These are phyloP conservation scores for Haematococcus lacustris DNA, from an alignment of 139 green algal species.

Conservation along the genomic window DNA sequence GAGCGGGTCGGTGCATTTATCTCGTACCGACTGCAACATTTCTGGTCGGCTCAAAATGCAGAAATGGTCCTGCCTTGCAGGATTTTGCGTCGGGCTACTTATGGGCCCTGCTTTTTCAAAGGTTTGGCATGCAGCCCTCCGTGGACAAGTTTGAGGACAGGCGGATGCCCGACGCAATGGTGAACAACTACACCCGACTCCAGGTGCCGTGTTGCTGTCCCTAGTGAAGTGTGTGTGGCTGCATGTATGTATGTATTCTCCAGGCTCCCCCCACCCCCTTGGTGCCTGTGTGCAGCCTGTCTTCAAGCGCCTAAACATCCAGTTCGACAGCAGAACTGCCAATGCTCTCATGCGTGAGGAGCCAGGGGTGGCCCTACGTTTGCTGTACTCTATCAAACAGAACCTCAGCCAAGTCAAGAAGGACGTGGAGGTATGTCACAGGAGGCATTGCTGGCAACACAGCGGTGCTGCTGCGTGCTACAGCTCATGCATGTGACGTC, in stretches of 20 bases:
- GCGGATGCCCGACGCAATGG: slow-evolving; percentile 45
- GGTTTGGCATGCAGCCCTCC: slow-evolving; percentile 61
- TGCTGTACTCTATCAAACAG: slow-evolving; percentile 62
- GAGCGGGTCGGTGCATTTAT: not conserved
- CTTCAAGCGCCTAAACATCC: slow-evolving; percentile 48
- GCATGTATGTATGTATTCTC: not conserved
- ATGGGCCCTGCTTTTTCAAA: slow-evolving; percentile 51
- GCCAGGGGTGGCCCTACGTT: slow-evolving; percentile 40
- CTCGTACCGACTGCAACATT: too few relatives aligned
- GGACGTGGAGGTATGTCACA: slow-evolving; percentile 29
- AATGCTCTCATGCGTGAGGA: slow-evolving; percentile 58
- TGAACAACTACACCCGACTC: slow-evolving; percentile 68
- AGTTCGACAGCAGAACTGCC: slow-evolving; percentile 41
- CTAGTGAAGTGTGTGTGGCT: not conserved
- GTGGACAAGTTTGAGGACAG: slow-evolving; percentile 48
- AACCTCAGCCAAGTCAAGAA: slow-evolving; percentile 31
- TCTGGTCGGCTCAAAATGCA: too few relatives aligned
- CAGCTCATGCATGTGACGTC: not conserved
- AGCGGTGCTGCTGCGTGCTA: not conserved
- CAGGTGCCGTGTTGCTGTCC: slow-evolving; percentile 32
- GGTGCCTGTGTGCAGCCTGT: slow-evolving; percentile 25
- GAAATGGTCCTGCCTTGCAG: too few relatives aligned
- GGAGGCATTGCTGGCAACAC: not conserved
- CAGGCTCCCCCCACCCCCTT: not conserved
- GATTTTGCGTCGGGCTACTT: slow-evolving; percentile 61